phyloP scores from a whole-genome alignment of 805 yeast species.

The Yarrowia divulgata region DNA sequence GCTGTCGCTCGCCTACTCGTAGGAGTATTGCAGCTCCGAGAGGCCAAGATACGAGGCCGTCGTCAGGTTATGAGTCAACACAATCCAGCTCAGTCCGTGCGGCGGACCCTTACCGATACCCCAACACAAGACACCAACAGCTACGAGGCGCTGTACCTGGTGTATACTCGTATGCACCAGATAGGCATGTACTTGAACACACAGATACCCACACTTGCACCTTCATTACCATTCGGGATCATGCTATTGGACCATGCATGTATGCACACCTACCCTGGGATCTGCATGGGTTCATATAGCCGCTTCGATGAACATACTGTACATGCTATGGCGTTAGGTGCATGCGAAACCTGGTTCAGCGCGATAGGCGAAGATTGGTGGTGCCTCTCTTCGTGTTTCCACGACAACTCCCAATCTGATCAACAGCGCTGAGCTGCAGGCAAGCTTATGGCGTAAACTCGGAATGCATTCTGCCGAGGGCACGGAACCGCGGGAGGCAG shows the following conservation, averaged over 20 bases:
- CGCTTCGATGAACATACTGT: not conserved
- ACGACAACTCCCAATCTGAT: not conserved
- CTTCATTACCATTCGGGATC: not conserved
- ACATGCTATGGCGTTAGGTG: no score
- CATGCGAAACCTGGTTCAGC: no score
- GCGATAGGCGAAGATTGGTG: not conserved
- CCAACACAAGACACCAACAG: not conserved
- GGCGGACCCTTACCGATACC: no score
- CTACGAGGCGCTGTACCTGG: no score
- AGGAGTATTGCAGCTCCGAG: no score
- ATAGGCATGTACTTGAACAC: no score
- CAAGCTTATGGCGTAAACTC: not conserved
- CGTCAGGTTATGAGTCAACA: no score
- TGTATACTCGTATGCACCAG: no score
- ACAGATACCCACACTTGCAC: not conserved
- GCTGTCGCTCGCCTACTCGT: no score
- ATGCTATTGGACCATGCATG: not conserved
- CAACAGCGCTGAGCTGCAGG: no score
- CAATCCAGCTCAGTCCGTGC: no score
- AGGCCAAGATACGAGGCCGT: no score
- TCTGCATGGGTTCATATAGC: not conserved
- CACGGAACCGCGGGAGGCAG: not conserved
- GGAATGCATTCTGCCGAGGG: not conserved
- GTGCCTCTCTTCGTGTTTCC: not conserved
- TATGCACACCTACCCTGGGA: not conserved